Conservation (phyloP, 257 asterid genomes). For the Hygrophila difformis region DNA sequence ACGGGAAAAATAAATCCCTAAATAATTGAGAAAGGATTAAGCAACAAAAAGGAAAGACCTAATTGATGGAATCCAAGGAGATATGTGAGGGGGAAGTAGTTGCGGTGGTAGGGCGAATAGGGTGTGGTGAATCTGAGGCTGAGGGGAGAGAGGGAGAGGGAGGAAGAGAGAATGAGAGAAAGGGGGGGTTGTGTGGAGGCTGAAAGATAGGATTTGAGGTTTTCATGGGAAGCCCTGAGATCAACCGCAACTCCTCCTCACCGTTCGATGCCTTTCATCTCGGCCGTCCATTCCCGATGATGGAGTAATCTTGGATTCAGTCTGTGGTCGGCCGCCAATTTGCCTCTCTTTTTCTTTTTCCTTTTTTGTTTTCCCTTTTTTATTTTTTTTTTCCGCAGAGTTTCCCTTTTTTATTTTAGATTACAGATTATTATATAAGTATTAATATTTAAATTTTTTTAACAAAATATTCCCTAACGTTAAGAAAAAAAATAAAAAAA, state of each 20-base stretch:
- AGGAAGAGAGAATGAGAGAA: too few species aligned
- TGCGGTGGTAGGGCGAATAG: too few species aligned
- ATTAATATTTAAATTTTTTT: too few species aligned
- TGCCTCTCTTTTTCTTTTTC: neutral
- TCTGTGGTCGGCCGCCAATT: conserved; percentile 23
- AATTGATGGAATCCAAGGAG: conserved; percentile 9
- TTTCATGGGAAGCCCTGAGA: conserved; percentile 49
- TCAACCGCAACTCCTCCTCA: conserved; percentile 21
- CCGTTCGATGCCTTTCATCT: conserved; percentile 23
- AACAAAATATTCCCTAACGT: too few species aligned
- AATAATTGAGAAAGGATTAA: too few species aligned
- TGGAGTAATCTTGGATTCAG: conserved; percentile 11
- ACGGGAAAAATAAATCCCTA: neutral
- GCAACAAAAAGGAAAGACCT: too few species aligned
- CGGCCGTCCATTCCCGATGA: conserved; percentile 16
- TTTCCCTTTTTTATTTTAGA: too few species aligned
- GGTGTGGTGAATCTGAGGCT: neutral
- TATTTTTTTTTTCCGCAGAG: conserved; percentile 1
- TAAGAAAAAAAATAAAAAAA: too few species aligned
- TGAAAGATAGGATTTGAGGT: conserved; percentile 34
- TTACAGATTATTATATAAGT: too few species aligned
- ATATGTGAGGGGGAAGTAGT: neutral
- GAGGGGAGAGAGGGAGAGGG: neutral
- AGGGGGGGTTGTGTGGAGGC: neutral
- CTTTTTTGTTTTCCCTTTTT: neutral